A percentile compares a stretch with the other conserved stretches of the same genome.
Evolutionary conservation across 2,329 filamentous ascomycete genomes (phyloP).

Genomic region (Basipetospora chlamydospora): DNA sequence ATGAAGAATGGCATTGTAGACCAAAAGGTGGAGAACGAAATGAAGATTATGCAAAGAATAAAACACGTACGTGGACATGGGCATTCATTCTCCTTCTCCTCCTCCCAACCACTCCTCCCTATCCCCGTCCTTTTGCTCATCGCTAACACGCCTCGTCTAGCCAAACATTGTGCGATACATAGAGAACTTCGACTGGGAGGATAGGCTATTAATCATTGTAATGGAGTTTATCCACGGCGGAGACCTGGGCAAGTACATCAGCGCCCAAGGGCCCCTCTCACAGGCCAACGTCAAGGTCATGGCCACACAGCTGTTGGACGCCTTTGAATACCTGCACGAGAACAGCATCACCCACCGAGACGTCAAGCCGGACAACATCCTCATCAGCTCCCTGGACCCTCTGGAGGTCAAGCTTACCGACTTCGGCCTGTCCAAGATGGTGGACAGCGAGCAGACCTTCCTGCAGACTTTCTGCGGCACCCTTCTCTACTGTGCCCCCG

Average conservation of each 20-base stretch:
- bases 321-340: constrained; percentile 72
- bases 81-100: neutral
- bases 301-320: constrained; percentile 62
- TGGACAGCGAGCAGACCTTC: constrained; percentile 81
- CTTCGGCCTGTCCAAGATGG: constrained; percentile 91
- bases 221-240: constrained; percentile 86
- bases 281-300: constrained; percentile 60
- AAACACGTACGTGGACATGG: constrained; percentile 74
- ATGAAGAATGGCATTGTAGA: constrained; percentile 86
- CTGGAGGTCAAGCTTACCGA: constrained; percentile 85
- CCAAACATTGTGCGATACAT: constrained; percentile 84
- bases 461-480: constrained; percentile 95
- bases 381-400: constrained; percentile 60
- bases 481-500: constrained; percentile 85
- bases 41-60: constrained; percentile 84
- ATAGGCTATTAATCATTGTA: constrained; percentile 82
- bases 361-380: constrained; percentile 95
- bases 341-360: constrained; percentile 94
- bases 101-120: neutral
- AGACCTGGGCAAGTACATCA: constrained; percentile 65
- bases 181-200: constrained; percentile 70
- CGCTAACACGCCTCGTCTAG: constrained; percentile 28
- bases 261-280: constrained; percentile 42
- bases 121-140: constrained; percentile 7
- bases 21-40: constrained; percentile 89